Conservation (phyloP, 2,329 filamentous ascomycete species). For the Epichloe scottii region DNA sequence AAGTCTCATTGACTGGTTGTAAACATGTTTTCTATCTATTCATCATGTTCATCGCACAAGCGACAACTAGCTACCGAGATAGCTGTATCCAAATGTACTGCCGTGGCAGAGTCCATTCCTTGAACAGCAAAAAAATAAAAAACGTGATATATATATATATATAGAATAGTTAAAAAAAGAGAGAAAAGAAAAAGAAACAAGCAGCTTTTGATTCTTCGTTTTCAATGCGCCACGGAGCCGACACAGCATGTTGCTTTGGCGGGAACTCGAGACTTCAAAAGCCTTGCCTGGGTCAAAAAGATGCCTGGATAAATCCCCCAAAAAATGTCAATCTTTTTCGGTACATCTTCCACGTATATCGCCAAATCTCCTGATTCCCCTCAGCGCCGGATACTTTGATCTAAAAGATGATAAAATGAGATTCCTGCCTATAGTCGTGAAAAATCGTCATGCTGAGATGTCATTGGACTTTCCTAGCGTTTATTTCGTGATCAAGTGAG, state of each 20-base stretch:
- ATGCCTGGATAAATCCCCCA: background rate
- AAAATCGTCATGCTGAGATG: slow-evolving; percentile 1
- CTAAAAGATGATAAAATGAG: background rate
- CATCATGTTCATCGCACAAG: background rate
- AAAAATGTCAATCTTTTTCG: background rate
- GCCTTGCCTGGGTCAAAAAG: too few relatives aligned
- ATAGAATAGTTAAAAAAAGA: slow-evolving; percentile 1
- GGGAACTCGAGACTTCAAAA: background rate
- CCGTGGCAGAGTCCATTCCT: background rate
- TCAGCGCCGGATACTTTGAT: background rate
- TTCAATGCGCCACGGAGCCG: background rate
- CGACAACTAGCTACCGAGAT: background rate
- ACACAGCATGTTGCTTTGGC: background rate
- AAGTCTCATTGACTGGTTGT: background rate
- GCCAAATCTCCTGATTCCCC: background rate
- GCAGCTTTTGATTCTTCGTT: background rate
- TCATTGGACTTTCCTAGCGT: background rate
- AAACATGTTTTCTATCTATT: background rate
- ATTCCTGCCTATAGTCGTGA: slow-evolving; percentile 1
- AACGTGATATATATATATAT: slow-evolving; percentile 2
- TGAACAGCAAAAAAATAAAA: background rate
- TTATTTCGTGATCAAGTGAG: background rate
- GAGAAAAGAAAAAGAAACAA: background rate
- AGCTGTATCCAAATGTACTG: background rate
- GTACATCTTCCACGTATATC: background rate